A percentile compares a stretch with the other conserved stretches of the same genome.
phyloP scores from a whole-genome alignment of 176 grass and related monocot species.

The Carex pumila region DNA sequence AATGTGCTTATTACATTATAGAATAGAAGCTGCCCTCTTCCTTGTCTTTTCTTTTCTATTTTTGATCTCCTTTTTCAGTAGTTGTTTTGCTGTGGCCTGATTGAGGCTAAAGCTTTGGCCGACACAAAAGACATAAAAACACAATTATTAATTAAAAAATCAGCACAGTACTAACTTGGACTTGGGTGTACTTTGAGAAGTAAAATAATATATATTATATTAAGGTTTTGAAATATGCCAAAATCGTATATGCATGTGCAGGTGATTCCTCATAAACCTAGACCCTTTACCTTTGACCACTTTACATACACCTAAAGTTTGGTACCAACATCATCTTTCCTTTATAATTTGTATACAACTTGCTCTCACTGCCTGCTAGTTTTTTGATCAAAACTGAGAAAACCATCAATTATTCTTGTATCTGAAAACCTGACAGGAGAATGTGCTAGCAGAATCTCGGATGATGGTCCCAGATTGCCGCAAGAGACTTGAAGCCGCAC shows the following conservation, averaged over 20 bases:
- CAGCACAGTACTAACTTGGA: not conserved
- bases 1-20: not conserved
- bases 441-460: conserved; percentile 91
- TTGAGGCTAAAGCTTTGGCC: not conserved
- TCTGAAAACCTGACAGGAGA: conserved; percentile 41
- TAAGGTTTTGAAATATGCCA: not conserved
- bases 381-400: not conserved
- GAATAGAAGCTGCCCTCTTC: not conserved
- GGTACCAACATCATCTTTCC: not conserved
- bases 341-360: not conserved
- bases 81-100: not conserved
- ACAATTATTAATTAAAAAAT: not conserved
- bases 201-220: not conserved
- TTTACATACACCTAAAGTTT: not conserved
- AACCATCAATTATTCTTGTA: not conserved
- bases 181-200: not conserved
- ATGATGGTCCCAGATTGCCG: conserved; percentile 98
- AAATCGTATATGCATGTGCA: not conserved
- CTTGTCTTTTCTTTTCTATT: not conserved
- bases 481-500: conserved; percentile 75
- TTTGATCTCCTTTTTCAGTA: not conserved
- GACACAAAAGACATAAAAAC: not conserved
- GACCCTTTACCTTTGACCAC: not conserved
- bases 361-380: not conserved
- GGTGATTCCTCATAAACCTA: not conserved